Percentiles rank a stretch among this genome's conserved stretches.
Evolutionary conservation across 2,329 filamentous ascomycete species (phyloP).

Genomic region (Pseudocercospora vitis): DNA sequence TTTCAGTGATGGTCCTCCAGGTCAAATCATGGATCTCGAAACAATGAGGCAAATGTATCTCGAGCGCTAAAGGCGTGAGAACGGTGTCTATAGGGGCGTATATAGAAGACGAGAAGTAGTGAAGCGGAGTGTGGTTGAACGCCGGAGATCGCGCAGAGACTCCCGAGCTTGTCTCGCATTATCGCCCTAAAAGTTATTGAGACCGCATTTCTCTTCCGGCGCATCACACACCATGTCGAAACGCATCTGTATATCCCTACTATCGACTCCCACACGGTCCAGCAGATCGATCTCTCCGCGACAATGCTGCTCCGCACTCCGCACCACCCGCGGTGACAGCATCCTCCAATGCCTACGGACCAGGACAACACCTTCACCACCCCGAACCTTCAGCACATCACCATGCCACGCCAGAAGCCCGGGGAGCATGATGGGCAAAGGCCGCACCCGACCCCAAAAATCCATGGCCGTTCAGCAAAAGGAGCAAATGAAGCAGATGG

Average conservation of each 20-base stretch:
- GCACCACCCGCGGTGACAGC: conserved; percentile 17
- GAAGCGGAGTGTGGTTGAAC: neutral
- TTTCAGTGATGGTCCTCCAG: too few species aligned
- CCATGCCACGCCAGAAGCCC: conserved; percentile 11
- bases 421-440: conserved; percentile 12
- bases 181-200: neutral
- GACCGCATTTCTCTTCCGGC: neutral
- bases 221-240: conserved; percentile 25
- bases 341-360: neutral
- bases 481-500: conserved; percentile 35
- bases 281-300: conserved; percentile 9
- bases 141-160: neutral
- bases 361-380: conserved; percentile 9
- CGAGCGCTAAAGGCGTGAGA: too few species aligned
- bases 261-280: conserved; percentile 21
- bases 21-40: too few species aligned
- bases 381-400: conserved; percentile 26
- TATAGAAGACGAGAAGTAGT: too few species aligned
- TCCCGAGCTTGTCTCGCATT: too few species aligned
- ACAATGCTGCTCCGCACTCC: conserved; percentile 15
- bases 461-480: conserved; percentile 42
- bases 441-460: conserved; percentile 36
- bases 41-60: too few species aligned
- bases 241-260: conserved; percentile 25
- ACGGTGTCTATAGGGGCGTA: too few species aligned